phyloP scores from a whole-genome alignment of 371 early-diverging fungal genomes.

The Zopfochytrium polystomum region DNA sequence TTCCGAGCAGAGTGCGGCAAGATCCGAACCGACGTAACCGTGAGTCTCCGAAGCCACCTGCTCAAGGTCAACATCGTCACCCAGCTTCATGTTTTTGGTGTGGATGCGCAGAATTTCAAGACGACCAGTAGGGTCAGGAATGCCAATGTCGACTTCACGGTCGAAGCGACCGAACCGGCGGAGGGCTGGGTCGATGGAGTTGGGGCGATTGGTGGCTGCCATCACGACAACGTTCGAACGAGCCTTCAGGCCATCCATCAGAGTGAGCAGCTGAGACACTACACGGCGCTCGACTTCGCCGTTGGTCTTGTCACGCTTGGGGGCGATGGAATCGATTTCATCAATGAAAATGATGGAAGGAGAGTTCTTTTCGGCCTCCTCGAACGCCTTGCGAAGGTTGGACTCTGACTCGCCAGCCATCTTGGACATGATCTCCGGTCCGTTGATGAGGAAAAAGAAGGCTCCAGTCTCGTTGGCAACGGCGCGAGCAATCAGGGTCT shows the following conservation, averaged over 20 bases:
- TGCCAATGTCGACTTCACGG: slow-evolving; percentile 99
- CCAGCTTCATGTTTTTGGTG: slow-evolving; percentile 99
- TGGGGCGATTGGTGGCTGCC: slow-evolving; percentile 98
- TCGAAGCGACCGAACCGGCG: slow-evolving; percentile 99
- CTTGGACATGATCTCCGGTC: slow-evolving; percentile 99
- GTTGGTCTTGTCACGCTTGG: slow-evolving; percentile 99
- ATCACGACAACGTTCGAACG: slow-evolving; percentile 96
- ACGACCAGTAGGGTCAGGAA: slow-evolving; percentile 98
- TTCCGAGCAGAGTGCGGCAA: slow-evolving; percentile 99
- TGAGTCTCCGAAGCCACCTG: slow-evolving; percentile 98
- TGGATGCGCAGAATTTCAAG: slow-evolving; percentile 98
- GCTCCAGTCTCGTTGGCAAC: slow-evolving; percentile 88
- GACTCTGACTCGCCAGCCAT: slow-evolving; percentile 99
- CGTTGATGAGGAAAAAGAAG: slow-evolving; percentile 97
- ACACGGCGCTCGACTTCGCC: slow-evolving; percentile 99
- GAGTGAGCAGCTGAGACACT: slow-evolving; percentile 97
- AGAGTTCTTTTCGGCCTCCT: slow-evolving; percentile 98
- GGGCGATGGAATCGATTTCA: slow-evolving; percentile 97
- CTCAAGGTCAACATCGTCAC: slow-evolving; percentile 97
- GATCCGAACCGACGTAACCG: slow-evolving; percentile 98
- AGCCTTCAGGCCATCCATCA: slow-evolving; percentile 99
- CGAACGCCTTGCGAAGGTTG: slow-evolving; percentile 98
- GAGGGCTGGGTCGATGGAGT: slow-evolving; percentile 99
- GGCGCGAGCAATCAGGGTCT: slow-evolving; percentile 75
- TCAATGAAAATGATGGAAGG: slow-evolving; percentile 99